A percentile compares a stretch with the other conserved stretches of the same genome.
Evolutionary conservation across 2,329 filamentous ascomycete genomes (phyloP).

Genomic region (Lecanicillium sp.): DNA sequence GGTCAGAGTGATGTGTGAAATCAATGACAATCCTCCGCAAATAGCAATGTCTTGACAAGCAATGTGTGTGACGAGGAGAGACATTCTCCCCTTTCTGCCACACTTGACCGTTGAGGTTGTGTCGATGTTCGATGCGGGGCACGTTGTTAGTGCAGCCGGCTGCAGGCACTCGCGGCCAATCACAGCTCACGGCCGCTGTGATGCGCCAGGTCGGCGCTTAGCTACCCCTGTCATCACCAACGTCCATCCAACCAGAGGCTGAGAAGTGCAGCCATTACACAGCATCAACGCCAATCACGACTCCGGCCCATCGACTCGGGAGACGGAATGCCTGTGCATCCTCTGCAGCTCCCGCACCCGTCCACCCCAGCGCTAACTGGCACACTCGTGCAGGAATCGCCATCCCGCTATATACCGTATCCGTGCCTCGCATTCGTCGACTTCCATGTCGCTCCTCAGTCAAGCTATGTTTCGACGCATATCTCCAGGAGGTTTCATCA

Average conservation of each 20-base stretch:
- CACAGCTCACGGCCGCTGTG: constrained; percentile 8
- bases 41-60: too few relatives aligned
- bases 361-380: constrained; percentile 27
- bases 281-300: constrained; percentile 3
- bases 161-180: constrained; percentile 13
- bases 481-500: constrained; percentile 35
- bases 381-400: constrained; percentile 38
- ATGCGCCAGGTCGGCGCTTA: constrained; percentile 28
- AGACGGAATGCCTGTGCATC: constrained; percentile 5
- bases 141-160: not conserved
- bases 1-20: too few relatives aligned
- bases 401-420: constrained; percentile 50
- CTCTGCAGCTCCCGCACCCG: constrained; percentile 28
- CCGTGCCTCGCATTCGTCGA: constrained; percentile 31
- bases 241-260: constrained; percentile 32
- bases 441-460: constrained; percentile 37
- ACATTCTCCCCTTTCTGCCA: too few relatives aligned
- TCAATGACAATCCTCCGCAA: too few relatives aligned
- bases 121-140: not conserved
- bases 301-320: constrained; percentile 12
- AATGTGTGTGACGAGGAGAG: too few relatives aligned
- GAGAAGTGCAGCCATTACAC: constrained; percentile 7
- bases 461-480: constrained; percentile 41
- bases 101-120: too few relatives aligned
- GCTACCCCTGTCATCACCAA: constrained; percentile 21